These are phyloP conservation scores for Ganoderma meredithae DNA, from an alignment of 1,284 basidiomycete genomes.

Conservation along the genomic window DNA sequence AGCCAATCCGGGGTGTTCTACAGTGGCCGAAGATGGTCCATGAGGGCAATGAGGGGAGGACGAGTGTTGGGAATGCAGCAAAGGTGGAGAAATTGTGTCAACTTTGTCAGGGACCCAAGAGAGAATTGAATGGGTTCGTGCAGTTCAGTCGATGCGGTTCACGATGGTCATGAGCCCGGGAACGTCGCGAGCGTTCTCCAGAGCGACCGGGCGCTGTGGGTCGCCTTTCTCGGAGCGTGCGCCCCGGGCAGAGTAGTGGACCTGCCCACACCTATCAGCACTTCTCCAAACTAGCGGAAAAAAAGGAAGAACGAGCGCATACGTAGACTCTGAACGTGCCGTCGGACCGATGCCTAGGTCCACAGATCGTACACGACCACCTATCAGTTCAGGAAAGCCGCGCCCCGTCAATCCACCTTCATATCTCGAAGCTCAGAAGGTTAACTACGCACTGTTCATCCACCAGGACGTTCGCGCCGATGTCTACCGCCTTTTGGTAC, in stretches of 20 bases:
- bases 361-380: slow-evolving; percentile 68
- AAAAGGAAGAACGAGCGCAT: slow-evolving; percentile 38
- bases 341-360: slow-evolving; percentile 56
- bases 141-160: slow-evolving; percentile 29
- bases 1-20: slow-evolving; percentile 22
- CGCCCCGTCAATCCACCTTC: slow-evolving; percentile 7
- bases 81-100: neutral
- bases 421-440: slow-evolving; percentile 15
- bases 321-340: slow-evolving; percentile 69
- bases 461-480: slow-evolving; percentile 68
- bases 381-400: slow-evolving; percentile 42
- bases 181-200: slow-evolving; percentile 42
- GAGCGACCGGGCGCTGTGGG: slow-evolving; percentile 43
- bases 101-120: slow-evolving; percentile 6
- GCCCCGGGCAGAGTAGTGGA: slow-evolving; percentile 64
- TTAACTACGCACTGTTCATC: slow-evolving; percentile 67
- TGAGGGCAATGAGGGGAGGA: slow-evolving; percentile 6
- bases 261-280: slow-evolving; percentile 45
- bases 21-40: slow-evolving; percentile 22
- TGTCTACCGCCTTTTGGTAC: slow-evolving; percentile 56
- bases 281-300: slow-evolving; percentile 1
- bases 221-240: slow-evolving; percentile 42
- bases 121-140: neutral
- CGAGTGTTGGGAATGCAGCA: neutral
- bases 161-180: slow-evolving; percentile 48